Evolutionary conservation across 768 basidiomycete genomes (phyloP).

Genomic region (Baorangia bicolor): DNA sequence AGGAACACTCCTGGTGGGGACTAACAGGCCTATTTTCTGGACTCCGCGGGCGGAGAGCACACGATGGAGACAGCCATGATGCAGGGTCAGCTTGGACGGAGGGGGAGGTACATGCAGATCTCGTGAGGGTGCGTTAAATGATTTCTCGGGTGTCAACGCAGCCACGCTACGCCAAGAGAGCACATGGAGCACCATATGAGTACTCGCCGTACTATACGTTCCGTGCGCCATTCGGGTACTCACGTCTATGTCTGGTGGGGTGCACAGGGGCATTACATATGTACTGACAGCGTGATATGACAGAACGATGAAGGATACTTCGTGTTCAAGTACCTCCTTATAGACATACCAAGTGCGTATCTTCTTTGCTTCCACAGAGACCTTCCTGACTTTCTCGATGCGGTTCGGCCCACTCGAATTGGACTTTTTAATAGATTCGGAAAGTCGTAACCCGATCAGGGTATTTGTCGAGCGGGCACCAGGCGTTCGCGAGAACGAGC

Average conservation of each 20-base stretch:
- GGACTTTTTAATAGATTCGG: constrained; percentile 48
- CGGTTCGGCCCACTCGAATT: constrained; percentile 9
- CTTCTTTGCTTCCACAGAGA: constrained; percentile 19
- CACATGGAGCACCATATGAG: neutral
- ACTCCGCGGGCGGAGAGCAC: constrained; percentile 44
- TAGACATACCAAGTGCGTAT: constrained; percentile 75
- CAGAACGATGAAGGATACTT: constrained; percentile 79
- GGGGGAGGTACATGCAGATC: constrained; percentile 79
- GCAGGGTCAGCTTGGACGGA: constrained; percentile 57
- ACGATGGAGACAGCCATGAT: constrained; percentile 30
- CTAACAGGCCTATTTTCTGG: constrained; percentile 71
- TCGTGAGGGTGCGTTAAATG: constrained; percentile 57
- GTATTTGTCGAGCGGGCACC: constrained; percentile 68
- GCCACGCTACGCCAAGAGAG: neutral
- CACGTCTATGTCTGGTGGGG: neutral
- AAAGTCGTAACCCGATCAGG: constrained; percentile 57
- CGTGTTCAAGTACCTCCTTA: constrained; percentile 71
- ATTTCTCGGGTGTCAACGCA: constrained; percentile 1
- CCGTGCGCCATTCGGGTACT: neutral
- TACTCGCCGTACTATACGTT: neutral
- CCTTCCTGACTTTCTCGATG: neutral
- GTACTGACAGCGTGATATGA: constrained; percentile 9
- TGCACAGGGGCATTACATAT: constrained; percentile 4
- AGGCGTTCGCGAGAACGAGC: constrained; percentile 68
- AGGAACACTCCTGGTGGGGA: constrained; percentile 45